phyloP scores from a whole-genome alignment of 805 yeast genomes.

The Alloascoidea hylecoeti region DNA sequence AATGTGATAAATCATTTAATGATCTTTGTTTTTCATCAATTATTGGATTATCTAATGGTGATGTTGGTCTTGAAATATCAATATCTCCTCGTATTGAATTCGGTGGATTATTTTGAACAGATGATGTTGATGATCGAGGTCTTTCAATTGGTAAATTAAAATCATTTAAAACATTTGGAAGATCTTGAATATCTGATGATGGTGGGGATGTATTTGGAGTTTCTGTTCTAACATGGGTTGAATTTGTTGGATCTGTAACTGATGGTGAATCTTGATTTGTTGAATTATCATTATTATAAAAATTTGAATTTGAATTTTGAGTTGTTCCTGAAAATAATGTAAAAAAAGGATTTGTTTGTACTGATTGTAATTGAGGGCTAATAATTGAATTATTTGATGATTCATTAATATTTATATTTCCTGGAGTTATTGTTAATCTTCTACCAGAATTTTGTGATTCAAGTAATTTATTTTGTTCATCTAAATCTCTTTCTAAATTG shows the following conservation, averaged over 20 bases:
- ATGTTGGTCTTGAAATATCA: constrained; percentile 15
- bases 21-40: constrained; percentile 1
- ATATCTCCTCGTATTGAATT: constrained; percentile 75
- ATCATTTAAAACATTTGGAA: constrained; percentile 1
- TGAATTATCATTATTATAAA: constrained; percentile 2
- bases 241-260: constrained; percentile 9
- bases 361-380: too few relatives aligned
- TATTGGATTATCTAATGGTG: not conserved
- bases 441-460: constrained; percentile 22
- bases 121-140: constrained; percentile 76
- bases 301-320: not conserved
- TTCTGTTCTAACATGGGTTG: constrained; percentile 12
- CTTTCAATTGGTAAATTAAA: constrained; percentile 35
- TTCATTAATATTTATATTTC: not conserved
- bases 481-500: constrained; percentile 4
- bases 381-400: not conserved
- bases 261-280: constrained; percentile 6
- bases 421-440: constrained; percentile 15
- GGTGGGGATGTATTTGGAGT: constrained; percentile 35
- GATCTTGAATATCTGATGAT: constrained; percentile 29
- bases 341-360: not conserved
- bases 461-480: constrained; percentile 17
- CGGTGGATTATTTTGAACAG: constrained; percentile 87
- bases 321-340: constrained; percentile 1
- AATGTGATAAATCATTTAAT: too few relatives aligned